Conservation (phyloP, 2,329 filamentous ascomycete genomes). For the Colletotrichum tropicale region DNA sequence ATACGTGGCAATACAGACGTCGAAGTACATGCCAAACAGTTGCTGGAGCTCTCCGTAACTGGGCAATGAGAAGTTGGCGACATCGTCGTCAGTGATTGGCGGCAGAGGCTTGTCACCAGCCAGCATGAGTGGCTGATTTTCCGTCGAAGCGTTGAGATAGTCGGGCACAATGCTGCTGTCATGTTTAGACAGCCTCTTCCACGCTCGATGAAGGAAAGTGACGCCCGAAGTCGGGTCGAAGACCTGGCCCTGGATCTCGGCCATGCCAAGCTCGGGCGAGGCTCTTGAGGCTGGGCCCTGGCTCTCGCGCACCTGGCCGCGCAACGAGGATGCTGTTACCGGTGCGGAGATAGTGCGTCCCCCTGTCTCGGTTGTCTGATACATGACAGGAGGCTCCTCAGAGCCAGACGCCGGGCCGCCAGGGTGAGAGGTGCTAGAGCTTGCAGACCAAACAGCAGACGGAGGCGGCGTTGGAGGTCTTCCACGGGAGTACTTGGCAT, state of each 20-base stretch:
- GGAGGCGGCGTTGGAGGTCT: conserved; percentile 36
- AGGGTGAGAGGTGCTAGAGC: background rate
- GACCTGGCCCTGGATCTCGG: conserved; percentile 55
- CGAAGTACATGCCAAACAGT: conserved; percentile 60
- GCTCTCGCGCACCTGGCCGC: conserved; percentile 1
- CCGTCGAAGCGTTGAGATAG: conserved; percentile 24
- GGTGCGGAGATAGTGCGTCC: background rate
- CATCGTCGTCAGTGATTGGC: conserved; percentile 27
- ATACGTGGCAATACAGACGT: conserved; percentile 65
- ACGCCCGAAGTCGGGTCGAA: conserved; percentile 60
- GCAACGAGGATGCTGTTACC: background rate
- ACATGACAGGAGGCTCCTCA: background rate
- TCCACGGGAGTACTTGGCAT: conserved; percentile 35
- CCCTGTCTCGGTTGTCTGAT: background rate
- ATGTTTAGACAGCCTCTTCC: conserved; percentile 53
- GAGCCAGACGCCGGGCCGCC: background rate
- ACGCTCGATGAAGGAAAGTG: conserved; percentile 59
- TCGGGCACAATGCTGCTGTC: conserved; percentile 32
- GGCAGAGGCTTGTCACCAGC: conserved; percentile 57
- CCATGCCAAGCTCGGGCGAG: conserved; percentile 32
- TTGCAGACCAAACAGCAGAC: conserved; percentile 1
- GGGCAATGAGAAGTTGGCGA: conserved; percentile 40
- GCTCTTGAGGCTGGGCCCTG: conserved; percentile 23
- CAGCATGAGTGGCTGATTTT: conserved; percentile 49
- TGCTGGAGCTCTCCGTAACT: conserved; percentile 32